Conservation (phyloP, 495 filamentous ascomycete species). For the Aspergillus sparsus region DNA sequence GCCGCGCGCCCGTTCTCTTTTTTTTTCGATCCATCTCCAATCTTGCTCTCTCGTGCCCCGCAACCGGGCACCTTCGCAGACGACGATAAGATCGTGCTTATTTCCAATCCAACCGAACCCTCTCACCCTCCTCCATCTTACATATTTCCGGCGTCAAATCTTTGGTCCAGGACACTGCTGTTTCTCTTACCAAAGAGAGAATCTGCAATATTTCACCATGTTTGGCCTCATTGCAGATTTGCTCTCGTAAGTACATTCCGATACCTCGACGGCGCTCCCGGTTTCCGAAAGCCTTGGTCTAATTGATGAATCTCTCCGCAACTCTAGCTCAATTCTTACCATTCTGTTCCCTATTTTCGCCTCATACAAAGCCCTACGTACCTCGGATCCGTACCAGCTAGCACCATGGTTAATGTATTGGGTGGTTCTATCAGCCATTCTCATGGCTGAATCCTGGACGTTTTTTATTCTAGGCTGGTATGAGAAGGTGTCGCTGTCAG, state of each 20-base stretch:
- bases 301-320: conserved; percentile 21
- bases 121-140: background rate
- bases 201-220: conserved; percentile 50
- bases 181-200: background rate
- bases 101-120: background rate
- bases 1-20: conserved; percentile 14
- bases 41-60: conserved; percentile 24
- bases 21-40: background rate
- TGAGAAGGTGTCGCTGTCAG: background rate
- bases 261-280: conserved; percentile 1
- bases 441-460: conserved; percentile 83
- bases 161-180: background rate
- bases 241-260: conserved; percentile 63
- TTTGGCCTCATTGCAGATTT: conserved; percentile 80
- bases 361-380: conserved; percentile 96
- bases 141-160: background rate
- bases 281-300: conserved; percentile 29
- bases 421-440: conserved; percentile 81
- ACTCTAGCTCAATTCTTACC: conserved; percentile 68
- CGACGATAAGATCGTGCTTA: conserved; percentile 3
- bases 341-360: conserved; percentile 96
- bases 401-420: conserved; percentile 99
- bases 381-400: conserved; percentile 83
- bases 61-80: conserved; percentile 18
- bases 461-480: conserved; percentile 84